Evolutionary conservation across 345 rosid genomes (phyloP).

Genomic region (Boechera stricta): DNA sequence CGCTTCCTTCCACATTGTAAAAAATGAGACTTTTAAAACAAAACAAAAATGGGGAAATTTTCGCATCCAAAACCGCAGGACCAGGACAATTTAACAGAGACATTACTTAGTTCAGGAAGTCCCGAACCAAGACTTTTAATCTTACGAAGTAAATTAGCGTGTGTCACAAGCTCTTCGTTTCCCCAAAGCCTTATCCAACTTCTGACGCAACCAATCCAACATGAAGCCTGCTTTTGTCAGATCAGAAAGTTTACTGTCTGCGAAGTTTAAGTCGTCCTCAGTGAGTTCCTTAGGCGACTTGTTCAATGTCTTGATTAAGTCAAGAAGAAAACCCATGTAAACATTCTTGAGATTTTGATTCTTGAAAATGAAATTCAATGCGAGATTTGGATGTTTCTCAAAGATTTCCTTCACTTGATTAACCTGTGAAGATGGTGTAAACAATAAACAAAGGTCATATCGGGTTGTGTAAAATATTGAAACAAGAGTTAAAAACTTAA

Average conservation of each 20-base stretch:
- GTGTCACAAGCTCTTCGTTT: background rate
- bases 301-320: constrained; percentile 13
- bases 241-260: constrained; percentile 4
- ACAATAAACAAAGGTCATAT: background rate
- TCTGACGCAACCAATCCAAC: constrained; percentile 26
- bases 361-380: background rate
- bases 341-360: constrained; percentile 9
- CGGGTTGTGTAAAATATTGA: background rate
- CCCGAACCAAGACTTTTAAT: background rate
- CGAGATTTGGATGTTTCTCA: constrained; percentile 23
- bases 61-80: too few species aligned
- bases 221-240: constrained; percentile 25
- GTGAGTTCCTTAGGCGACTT: constrained; percentile 5
- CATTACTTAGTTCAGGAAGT: background rate
- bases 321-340: constrained; percentile 9
- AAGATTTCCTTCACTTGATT: constrained; percentile 14
- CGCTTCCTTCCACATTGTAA: background rate
- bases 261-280: background rate
- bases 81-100: too few species aligned
- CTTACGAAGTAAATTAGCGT: background rate
- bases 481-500: background rate
- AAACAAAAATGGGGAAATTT: too few species aligned
- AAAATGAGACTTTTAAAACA: background rate
- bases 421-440: background rate
- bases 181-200: constrained; percentile 21